phyloP scores from a whole-genome alignment of 257 asterid species.

The Echium plantagineum region DNA sequence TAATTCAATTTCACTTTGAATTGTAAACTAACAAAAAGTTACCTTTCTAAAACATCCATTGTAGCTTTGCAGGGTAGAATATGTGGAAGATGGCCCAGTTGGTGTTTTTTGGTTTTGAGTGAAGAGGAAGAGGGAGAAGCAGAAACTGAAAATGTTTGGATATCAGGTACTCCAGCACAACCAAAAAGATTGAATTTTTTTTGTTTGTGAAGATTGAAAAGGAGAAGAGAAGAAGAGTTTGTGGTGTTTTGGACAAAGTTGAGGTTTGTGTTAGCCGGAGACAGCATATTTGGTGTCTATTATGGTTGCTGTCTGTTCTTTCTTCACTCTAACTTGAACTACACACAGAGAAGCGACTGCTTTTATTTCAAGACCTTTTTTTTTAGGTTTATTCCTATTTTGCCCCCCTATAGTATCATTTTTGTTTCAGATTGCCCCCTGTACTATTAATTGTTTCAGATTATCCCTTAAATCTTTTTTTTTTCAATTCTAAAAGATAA shows the following conservation, averaged over 20 bases:
- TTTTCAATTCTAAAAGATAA: no score
- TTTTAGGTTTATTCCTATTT: no score
- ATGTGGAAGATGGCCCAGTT: neutral
- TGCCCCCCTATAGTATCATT: no score
- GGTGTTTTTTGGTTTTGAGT: neutral
- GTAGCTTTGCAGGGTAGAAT: neutral
- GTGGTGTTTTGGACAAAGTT: neutral
- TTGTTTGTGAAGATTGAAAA: neutral
- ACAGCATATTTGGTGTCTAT: neutral
- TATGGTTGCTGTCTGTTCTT: neutral
- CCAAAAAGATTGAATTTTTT: neutral
- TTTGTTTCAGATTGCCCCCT: no score
- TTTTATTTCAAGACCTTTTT: no score
- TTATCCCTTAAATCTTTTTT: no score
- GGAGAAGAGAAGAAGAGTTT: neutral
- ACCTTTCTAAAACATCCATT: slow-evolving; percentile 1
- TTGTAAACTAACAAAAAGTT: no score
- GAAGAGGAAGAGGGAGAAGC: neutral
- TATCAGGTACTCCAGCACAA: neutral
- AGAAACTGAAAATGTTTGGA: neutral
- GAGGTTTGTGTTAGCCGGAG: neutral
- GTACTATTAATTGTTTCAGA: no score
- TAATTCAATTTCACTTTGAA: neutral
- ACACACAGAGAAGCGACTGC: no score
- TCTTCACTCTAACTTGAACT: no score